Conservation (phyloP, 1,284 basidiomycete species). For the Marasmius tenuissimus region DNA sequence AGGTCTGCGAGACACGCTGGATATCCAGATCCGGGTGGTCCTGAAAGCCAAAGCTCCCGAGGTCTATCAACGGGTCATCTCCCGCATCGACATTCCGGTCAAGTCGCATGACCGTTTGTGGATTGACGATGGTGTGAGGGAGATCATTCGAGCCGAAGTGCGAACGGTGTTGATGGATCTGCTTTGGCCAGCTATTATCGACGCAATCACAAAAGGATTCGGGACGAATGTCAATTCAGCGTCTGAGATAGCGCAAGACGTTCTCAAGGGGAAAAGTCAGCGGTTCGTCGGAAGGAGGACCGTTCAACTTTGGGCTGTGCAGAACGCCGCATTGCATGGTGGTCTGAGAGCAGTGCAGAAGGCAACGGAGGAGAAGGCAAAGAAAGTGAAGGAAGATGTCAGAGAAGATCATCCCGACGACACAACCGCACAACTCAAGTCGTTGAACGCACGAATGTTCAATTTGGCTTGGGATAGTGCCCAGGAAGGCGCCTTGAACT, state of each 20-base stretch:
- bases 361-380: neutral
- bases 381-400: neutral
- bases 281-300: neutral
- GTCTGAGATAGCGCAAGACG: neutral
- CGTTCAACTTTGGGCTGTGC: conserved; percentile 1
- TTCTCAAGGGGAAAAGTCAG: neutral
- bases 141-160: neutral
- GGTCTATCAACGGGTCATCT: neutral
- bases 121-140: neutral
- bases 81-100: neutral
- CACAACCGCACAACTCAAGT: neutral
- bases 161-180: neutral
- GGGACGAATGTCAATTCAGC: neutral
- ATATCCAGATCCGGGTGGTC: neutral
- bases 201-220: neutral
- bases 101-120: neutral
- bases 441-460: neutral
- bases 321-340: conserved; percentile 1
- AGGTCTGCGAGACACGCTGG: neutral
- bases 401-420: neutral
- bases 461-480: conserved; percentile 2
- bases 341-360: neutral
- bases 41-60: neutral
- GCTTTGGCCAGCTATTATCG: neutral
- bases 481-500: neutral